A percentile compares a stretch with the other conserved stretches of the same genome.
phyloP scores from a whole-genome alignment of 1,284 basidiomycete species.

The Rhizoctonia solani region DNA sequence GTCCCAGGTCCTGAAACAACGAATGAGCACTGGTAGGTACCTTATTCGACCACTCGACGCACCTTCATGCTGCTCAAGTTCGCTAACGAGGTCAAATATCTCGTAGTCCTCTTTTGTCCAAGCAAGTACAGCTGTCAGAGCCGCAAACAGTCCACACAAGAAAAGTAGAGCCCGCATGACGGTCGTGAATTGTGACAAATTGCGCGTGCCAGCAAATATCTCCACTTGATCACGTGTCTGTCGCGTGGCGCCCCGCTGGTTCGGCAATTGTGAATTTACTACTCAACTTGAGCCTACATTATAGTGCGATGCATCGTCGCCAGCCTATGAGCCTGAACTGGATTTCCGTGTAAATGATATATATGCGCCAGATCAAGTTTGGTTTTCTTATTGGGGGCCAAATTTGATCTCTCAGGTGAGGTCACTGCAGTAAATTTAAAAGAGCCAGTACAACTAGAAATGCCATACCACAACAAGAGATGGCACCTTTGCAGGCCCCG shows the following conservation, averaged over 20 bases:
- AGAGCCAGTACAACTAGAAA: too few species aligned
- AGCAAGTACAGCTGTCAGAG: constrained; percentile 20
- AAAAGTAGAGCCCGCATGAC: constrained; percentile 27
- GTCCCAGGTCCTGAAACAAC: constrained; percentile 69
- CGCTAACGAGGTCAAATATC: constrained; percentile 93
- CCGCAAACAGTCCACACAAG: constrained; percentile 22
- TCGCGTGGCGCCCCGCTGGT: not conserved
- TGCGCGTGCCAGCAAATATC: constrained; percentile 23
- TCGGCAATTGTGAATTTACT: not conserved
- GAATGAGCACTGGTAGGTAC: constrained; percentile 15
- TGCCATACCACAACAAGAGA: too few species aligned
- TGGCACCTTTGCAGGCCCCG: too few species aligned
- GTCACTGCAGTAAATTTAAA: too few species aligned
- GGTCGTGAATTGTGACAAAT: constrained; percentile 24
- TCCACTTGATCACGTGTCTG: not conserved
- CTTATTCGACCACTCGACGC: constrained; percentile 25
- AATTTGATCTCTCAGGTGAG: too few species aligned
- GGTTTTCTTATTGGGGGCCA: too few species aligned
- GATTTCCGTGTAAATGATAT: too few species aligned
- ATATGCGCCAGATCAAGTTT: too few species aligned
- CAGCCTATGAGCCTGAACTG: too few species aligned
- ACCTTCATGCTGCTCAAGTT: constrained; percentile 82
- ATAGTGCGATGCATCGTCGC: too few species aligned
- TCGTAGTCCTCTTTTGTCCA: constrained; percentile 80
- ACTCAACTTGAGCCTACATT: too few species aligned